Evolutionary conservation across 768 basidiomycete species (phyloP), one percentile per base, ranked within the genome.

Genomic region (Podaxis sp.): DNA sequence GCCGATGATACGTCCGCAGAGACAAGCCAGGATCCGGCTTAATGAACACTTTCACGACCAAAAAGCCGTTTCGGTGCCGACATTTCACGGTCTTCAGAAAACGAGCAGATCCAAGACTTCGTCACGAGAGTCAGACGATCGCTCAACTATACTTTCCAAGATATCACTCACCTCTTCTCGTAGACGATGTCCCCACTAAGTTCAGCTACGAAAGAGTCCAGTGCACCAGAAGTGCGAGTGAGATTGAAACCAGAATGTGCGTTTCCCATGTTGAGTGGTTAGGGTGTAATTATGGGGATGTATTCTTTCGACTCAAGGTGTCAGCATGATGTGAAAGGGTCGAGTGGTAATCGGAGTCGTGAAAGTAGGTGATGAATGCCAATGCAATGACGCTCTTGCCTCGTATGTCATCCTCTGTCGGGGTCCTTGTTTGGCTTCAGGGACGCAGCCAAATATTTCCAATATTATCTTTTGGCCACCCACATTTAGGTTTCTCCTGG

Each of bases 11-110:
- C 52, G 82, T 85, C 62, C 87, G 75, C 69, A 98, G 76, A 12
- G 89, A 90, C 61, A 96, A 71, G 2, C 88, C 85, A 25, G 94
- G 92, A 75, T 98, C 94, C 0, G 94, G 90, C 73, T 99, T 98
- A 70, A 96, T 86, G 77, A 96, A 97, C 62, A 98, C 88, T 82
- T 98, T 98, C 70, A 96, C 85, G 56, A 97, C 88, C 37, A 98
- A 77, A 43, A 85, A 88, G 0, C 94, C 93, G 68, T 91, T 88
- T 52, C 83, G 78, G 76, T 97, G 93, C 43, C 89, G 82, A 70
- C 90, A 96, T 69, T 91, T 89, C 67, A 96, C 94, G 0, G 95
- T 90, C 82, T 94, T 94, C 67, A 80, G 68, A 63, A 79, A 80
- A 86, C 91, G 83, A 5, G 90, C 84, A 1, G 86, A 82, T 15